Evolutionary conservation across 495 filamentous ascomycete species (phyloP).

Genomic region (Annulohypoxylon bovei): DNA sequence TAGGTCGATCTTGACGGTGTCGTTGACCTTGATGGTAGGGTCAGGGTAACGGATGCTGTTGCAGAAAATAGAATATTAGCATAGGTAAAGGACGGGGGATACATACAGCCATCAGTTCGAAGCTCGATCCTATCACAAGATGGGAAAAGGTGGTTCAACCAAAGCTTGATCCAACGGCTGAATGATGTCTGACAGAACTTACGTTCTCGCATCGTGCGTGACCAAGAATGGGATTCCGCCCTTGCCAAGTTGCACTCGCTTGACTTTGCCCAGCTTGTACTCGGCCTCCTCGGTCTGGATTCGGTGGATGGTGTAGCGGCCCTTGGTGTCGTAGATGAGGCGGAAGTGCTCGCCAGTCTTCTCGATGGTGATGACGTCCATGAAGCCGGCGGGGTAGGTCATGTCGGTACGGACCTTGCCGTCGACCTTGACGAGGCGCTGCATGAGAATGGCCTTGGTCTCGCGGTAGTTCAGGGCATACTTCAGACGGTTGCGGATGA

Average conservation of each 20-base stretch:
- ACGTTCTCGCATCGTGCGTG: conserved; percentile 99
- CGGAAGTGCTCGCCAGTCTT: conserved; percentile 99
- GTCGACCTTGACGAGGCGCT: conserved; percentile 99
- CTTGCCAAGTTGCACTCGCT: conserved; percentile 97
- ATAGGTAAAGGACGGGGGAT: conserved; percentile 37
- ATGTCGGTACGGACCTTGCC: conserved; percentile 98
- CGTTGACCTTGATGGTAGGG: conserved; percentile 97
- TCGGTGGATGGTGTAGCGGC: conserved; percentile 99
- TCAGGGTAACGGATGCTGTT: conserved; percentile 97
- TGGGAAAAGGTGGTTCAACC: conserved; percentile 66
- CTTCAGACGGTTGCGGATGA: conserved; percentile 99
- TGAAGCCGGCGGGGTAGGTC: conserved; percentile 98
- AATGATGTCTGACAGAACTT: conserved; percentile 93
- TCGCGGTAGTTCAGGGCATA: conserved; percentile 99
- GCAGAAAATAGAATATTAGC: conserved; percentile 53
- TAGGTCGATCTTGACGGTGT: conserved; percentile 98
- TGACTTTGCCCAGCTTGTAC: conserved; percentile 99
- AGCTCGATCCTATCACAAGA: conserved; percentile 45
- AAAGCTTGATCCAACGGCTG: conserved; percentile 99
- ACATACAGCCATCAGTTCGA: conserved; percentile 60
- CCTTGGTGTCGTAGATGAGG: conserved; percentile 99
- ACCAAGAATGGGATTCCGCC: conserved; percentile 99
- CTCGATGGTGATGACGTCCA: conserved; percentile 99
- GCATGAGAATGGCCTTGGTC: conserved; percentile 97
- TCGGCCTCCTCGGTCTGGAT: conserved; percentile 96